These are phyloP conservation scores for Tephrocybe sp. DNA, from an alignment of 768 basidiomycete genomes.

Conservation along the genomic window DNA sequence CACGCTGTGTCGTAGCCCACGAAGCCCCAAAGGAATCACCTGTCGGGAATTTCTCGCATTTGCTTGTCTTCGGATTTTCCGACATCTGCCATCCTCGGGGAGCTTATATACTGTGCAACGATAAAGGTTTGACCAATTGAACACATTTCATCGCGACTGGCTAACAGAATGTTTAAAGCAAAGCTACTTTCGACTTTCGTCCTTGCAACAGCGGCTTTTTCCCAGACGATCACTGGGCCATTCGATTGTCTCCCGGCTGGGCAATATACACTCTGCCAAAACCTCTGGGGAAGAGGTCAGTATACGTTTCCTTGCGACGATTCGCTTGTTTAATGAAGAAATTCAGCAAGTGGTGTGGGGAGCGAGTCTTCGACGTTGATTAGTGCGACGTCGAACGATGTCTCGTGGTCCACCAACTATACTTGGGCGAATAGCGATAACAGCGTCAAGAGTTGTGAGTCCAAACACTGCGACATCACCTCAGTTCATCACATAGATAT, in stretches of 20 bases:
- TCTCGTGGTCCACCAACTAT: slow-evolving; percentile 55
- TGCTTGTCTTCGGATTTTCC: too few relatives aligned
- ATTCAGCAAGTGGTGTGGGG: slow-evolving; percentile 44
- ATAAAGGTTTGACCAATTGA: too few relatives aligned
- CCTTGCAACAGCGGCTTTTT: slow-evolving; percentile 7
- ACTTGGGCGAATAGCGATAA: slow-evolving; percentile 52
- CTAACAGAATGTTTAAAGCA: too few relatives aligned
- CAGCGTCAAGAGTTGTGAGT: slow-evolving; percentile 57
- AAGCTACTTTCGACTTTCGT: neutral
- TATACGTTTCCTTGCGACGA: neutral
- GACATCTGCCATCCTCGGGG: too few relatives aligned
- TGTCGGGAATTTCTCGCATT: too few relatives aligned
- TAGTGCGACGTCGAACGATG: slow-evolving; percentile 33
- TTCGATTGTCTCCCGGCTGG: slow-evolving; percentile 47
- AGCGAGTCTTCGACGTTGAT: slow-evolving; percentile 48
- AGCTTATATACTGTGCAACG: too few relatives aligned
- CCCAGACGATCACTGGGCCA: slow-evolving; percentile 44
- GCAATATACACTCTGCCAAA: slow-evolving; percentile 52
- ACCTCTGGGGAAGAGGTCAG: slow-evolving; percentile 53
- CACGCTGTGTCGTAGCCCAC: too few relatives aligned
- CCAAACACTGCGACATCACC: too few relatives aligned
- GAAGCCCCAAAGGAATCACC: too few relatives aligned
- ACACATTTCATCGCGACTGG: too few relatives aligned
- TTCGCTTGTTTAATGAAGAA: neutral
- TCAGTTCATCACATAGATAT: neutral